phyloP scores from a whole-genome alignment of 176 grass and related monocot genomes.

The Musa troglodytarum region DNA sequence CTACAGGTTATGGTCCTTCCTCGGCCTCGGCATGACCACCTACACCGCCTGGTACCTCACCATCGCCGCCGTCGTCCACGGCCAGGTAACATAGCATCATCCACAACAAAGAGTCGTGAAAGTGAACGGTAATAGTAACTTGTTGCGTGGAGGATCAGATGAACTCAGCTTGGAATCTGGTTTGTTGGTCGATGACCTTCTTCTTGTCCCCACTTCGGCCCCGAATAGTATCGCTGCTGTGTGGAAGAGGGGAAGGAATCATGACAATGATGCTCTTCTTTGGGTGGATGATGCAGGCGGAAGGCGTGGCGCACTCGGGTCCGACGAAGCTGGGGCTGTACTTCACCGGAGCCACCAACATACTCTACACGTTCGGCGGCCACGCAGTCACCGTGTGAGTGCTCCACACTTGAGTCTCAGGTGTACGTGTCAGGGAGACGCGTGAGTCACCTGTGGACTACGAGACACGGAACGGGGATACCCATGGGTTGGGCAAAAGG shows the following conservation, averaged over 20 bases:
- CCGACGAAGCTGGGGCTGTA: constrained; percentile 64
- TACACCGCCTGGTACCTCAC: constrained; percentile 15
- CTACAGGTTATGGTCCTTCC: constrained; percentile 10
- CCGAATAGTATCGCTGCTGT: background rate
- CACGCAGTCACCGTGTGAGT: constrained; percentile 89
- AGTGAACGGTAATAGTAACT: no score
- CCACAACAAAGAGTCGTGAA: no score
- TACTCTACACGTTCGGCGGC: constrained; percentile 87
- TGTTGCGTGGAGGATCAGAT: no score
- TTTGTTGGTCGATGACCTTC: background rate
- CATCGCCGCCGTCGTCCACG: background rate
- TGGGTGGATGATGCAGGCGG: constrained; percentile 18
- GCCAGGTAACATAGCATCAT: background rate
- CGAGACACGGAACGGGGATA: no score
- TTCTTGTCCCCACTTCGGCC: no score
- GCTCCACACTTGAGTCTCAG: background rate
- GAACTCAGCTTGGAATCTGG: background rate
- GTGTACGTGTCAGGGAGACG: no score
- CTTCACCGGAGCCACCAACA: constrained; percentile 93
- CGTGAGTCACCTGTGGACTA: no score
- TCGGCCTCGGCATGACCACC: constrained; percentile 12
- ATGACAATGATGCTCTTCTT: background rate
- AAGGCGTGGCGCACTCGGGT: constrained; percentile 40
- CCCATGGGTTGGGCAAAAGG: no score
- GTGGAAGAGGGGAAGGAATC: background rate